These are phyloP conservation scores for Maudiozyma humilis DNA, from an alignment of 1,139 yeast genomes.

Conservation along the genomic window DNA sequence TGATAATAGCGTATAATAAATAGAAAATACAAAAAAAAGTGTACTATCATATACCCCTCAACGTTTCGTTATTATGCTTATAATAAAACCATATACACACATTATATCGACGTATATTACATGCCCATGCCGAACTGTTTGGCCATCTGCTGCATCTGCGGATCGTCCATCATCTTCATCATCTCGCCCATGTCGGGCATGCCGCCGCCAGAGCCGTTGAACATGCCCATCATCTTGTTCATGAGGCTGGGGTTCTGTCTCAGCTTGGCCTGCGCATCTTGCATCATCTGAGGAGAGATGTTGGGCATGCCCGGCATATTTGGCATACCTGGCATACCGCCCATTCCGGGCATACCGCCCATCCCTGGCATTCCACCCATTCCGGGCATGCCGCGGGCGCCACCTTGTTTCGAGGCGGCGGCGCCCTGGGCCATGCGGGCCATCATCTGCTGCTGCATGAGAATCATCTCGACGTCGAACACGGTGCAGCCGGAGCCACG, in stretches of 20 bases:
- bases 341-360: slow-evolving; percentile 36
- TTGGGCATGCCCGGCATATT: slow-evolving; percentile 35
- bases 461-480: slow-evolving; percentile 86
- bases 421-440: slow-evolving; percentile 82
- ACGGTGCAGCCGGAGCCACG: slow-evolving; percentile 94
- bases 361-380: slow-evolving; percentile 30
- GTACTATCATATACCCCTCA: too few relatives aligned
- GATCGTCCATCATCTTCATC: slow-evolving; percentile 60
- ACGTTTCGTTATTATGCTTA: neutral
- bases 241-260: slow-evolving; percentile 60
- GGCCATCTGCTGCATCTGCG: slow-evolving; percentile 74
- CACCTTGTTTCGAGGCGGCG: slow-evolving; percentile 41
- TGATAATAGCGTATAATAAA: too few relatives aligned
- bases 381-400: slow-evolving; percentile 38
- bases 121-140: slow-evolving; percentile 47
- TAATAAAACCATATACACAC: neutral
- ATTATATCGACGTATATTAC: slow-evolving; percentile 8
- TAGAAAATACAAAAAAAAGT: too few relatives aligned
- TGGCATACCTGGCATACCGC: slow-evolving; percentile 32
- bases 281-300: slow-evolving; percentile 33
- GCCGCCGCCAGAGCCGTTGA: slow-evolving; percentile 42
- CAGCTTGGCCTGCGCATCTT: slow-evolving; percentile 46
- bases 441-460: slow-evolving; percentile 91
- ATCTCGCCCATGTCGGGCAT: slow-evolving; percentile 44
- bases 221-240: slow-evolving; percentile 46